phyloP scores from a whole-genome alignment of 2,329 filamentous ascomycete genomes.

The Ustilaginoidea virens region DNA sequence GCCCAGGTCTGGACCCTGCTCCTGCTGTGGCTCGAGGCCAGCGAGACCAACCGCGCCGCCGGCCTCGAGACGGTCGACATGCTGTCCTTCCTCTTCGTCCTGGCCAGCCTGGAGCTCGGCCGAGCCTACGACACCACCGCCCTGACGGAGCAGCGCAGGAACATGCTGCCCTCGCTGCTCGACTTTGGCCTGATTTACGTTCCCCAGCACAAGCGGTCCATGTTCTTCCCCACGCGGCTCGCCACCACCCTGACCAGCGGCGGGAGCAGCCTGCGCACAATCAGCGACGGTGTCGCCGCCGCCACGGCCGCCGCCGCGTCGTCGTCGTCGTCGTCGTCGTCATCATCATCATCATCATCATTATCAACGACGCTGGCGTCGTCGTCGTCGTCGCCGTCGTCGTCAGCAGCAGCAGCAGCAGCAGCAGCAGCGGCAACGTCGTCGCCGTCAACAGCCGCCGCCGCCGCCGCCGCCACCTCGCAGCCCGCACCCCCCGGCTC shows the following conservation, averaged over 20 bases:
- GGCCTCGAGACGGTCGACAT: slow-evolving; percentile 84
- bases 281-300: slow-evolving; percentile 52
- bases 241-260: slow-evolving; percentile 88
- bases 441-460: neutral
- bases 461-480: no score
- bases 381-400: neutral
- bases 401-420: neutral
- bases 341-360: neutral
- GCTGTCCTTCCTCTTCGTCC: slow-evolving; percentile 87
- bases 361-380: no score
- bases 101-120: slow-evolving; percentile 84
- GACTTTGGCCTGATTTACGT: slow-evolving; percentile 89
- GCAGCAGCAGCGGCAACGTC: no score
- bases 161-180: slow-evolving; percentile 79
- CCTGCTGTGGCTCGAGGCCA: slow-evolving; percentile 81
- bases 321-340: slow-evolving; percentile 14
- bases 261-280: slow-evolving; percentile 55
- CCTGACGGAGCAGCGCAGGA: slow-evolving; percentile 63
- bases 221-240: slow-evolving; percentile 81
- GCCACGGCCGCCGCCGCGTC: slow-evolving; percentile 35
- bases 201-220: slow-evolving; percentile 37
- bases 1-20: slow-evolving; percentile 94
- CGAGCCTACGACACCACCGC: slow-evolving; percentile 79
- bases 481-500: slow-evolving; percentile 19
- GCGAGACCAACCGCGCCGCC: slow-evolving; percentile 40